These are phyloP conservation scores for Pyrenopolyporus hunteri DNA, from an alignment of 495 filamentous ascomycete genomes.

Conservation along the genomic window DNA sequence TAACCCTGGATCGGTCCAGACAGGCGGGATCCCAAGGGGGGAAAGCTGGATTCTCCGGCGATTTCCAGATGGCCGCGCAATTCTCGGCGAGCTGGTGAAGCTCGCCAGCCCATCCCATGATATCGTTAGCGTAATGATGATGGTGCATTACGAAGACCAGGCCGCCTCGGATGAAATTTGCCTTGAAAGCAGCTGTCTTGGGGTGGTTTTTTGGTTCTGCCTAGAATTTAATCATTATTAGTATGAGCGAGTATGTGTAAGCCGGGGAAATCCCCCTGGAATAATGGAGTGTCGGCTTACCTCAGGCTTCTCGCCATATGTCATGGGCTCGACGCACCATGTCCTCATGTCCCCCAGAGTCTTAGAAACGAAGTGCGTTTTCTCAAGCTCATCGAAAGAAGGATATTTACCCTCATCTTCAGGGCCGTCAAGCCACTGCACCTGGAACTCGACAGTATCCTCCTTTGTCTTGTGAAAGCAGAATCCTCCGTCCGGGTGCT, in stretches of 20 bases:
- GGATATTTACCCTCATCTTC: constrained; percentile 31
- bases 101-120: constrained; percentile 48
- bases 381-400: constrained; percentile 38
- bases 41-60: constrained; percentile 17
- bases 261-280: too few relatives aligned
- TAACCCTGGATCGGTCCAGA: constrained; percentile 44
- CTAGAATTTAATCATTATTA: too few relatives aligned
- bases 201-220: constrained; percentile 41
- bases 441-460: constrained; percentile 44
- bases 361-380: constrained; percentile 32
- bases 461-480: constrained; percentile 48
- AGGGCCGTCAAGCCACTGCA: constrained; percentile 46
- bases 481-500: constrained; percentile 31
- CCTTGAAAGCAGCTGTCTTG: constrained; percentile 45
- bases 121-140: constrained; percentile 51
- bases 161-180: constrained; percentile 48
- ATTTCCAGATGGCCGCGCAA: constrained; percentile 42
- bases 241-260: too few relatives aligned
- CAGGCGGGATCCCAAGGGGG: constrained; percentile 44
- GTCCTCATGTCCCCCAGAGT: constrained; percentile 39
- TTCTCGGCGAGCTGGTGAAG: constrained; percentile 51
- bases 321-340: constrained; percentile 47
- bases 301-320: constrained; percentile 49
- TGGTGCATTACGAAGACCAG: constrained; percentile 49
- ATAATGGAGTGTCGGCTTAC: background rate